Percentiles rank a stretch among this genome's conserved stretches.
phyloP scores from a whole-genome alignment of 768 basidiomycete species.

The Boletus eberwhitei region DNA sequence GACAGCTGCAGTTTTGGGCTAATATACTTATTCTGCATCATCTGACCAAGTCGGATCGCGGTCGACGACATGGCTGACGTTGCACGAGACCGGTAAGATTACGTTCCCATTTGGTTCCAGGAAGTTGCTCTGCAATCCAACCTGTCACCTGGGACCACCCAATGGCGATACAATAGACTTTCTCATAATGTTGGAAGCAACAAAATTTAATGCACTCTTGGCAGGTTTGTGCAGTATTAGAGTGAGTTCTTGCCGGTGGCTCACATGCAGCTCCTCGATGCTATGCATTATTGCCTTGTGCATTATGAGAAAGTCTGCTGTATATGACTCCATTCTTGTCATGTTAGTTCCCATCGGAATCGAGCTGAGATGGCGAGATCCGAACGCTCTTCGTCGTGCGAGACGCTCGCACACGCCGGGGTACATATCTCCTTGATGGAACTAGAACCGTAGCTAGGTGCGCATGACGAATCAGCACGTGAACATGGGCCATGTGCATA shows the following conservation, averaged over 20 bases:
- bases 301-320: no score
- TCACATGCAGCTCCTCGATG: no score
- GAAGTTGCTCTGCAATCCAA: not conserved
- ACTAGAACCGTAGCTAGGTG: not conserved
- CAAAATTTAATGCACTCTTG: no score
- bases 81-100: not conserved
- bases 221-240: no score
- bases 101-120: no score
- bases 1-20: not conserved
- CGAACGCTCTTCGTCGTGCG: not conserved
- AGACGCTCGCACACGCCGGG: not conserved
- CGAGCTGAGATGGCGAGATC: not conserved
- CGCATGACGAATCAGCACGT: slow-evolving; percentile 1
- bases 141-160: no score
- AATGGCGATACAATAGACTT: no score
- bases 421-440: not conserved
- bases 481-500: not conserved
- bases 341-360: not conserved
- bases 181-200: no score
- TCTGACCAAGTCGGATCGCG: not conserved
- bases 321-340: not conserved
- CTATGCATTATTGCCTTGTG: no score
- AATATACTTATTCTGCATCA: not conserved
- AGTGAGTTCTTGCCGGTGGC: no score
- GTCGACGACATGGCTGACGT: not conserved